Base-by-base conservation (phyloP, 208 protist genomes). In the Leishmania amazonensis region DNA sequence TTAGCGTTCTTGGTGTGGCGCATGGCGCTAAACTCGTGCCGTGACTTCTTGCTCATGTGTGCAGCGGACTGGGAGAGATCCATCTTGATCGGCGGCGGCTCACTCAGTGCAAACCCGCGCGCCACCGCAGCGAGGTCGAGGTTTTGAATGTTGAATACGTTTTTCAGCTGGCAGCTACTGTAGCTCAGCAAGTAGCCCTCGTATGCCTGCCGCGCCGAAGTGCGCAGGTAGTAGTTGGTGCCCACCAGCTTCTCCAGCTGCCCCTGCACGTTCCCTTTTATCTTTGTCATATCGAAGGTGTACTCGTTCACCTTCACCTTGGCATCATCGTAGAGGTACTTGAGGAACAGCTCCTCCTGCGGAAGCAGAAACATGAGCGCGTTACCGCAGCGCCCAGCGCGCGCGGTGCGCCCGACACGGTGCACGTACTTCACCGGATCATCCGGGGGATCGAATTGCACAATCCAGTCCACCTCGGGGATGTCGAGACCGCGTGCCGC, bases 361-460 rank as follows among this genome's bases (percentile, higher is more conserved):
- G 99, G 99, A 53, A 99, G 92, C 8, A 99, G 89, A 89, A 99
- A 99, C 83, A 99, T 94, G 7, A 99, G 92, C 19, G 97, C 98
- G 84, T 93, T 96, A 49, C 96, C 98, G 71, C 88, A 94, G 28
- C 92, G 92, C 3, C 94, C 96, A 19, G 98, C 99, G 83, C 99
- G 96, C 9, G 99, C 99, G 2, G 99, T 99, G 77, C 99, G 95
- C 38, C 99, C 99, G 9, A 99, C 99, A 70, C 99, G 94, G 87
- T 99, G 99, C 76, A 99, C 99, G 88, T 99, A 99, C 90, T 99
- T 99, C 78, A 99, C 99, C n/a, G 99, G 98, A 87, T 99, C 98
- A 93, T 99, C 99, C 28, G 99, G 98, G 13, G 99, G 99, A 85
- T 99, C 99, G 87, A 98, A 99, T 95, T 99, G 99, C 21, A 99